Evolutionary conservation across 1,139 yeast species (phyloP).

Genomic region (Magnusiomyces ingens): DNA sequence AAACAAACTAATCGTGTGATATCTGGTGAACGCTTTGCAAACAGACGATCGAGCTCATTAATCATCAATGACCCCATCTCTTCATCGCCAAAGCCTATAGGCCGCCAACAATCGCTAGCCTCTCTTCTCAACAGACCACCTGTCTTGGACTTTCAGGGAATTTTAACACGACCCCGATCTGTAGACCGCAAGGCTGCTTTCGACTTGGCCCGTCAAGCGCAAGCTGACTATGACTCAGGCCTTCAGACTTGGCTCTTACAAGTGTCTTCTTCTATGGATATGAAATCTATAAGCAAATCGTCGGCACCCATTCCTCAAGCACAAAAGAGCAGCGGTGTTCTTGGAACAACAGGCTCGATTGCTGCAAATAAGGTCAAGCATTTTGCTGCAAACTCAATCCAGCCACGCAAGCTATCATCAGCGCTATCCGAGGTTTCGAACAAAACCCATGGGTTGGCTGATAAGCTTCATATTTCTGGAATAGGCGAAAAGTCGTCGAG

Average conservation of each 20-base stretch:
- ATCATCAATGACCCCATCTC: background rate
- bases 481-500: conserved; percentile 32
- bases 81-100: background rate
- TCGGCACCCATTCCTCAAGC: conserved; percentile 12
- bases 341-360: conserved; percentile 16
- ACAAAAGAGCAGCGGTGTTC: conserved; percentile 9
- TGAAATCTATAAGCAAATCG: background rate
- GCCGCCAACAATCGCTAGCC: background rate
- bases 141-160: conserved; percentile 30
- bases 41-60: background rate
- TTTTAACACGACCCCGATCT: conserved; percentile 26
- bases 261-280: conserved; percentile 16
- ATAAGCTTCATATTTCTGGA: conserved; percentile 23
- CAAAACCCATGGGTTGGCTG: conserved; percentile 10
- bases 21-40: background rate
- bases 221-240: conserved; percentile 32
- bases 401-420: conserved; percentile 14
- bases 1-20: background rate
- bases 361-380: conserved; percentile 17
- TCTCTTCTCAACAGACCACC: conserved; percentile 29
- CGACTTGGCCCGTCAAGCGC: conserved; percentile 26
- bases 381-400: conserved; percentile 20
- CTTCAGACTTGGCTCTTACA: conserved; percentile 31
- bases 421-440: conserved; percentile 4
- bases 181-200: conserved; percentile 26